Evolutionary conservation across 2,329 filamentous ascomycete genomes (phyloP).

Genomic region (Calonectria pseudoturangicola): DNA sequence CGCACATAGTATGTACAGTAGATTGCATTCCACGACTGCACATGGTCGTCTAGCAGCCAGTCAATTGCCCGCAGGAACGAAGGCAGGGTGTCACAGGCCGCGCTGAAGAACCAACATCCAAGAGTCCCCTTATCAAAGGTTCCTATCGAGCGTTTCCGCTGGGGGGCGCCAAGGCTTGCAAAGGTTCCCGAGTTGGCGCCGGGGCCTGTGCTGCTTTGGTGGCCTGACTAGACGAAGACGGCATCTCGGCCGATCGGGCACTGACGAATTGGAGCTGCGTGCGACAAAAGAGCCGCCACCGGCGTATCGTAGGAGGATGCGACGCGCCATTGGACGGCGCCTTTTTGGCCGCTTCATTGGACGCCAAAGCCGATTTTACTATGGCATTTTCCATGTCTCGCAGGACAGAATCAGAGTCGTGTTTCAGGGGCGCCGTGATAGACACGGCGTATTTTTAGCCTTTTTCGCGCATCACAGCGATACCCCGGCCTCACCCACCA

Average conservation of each 20-base stretch:
- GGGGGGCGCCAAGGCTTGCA: conserved; percentile 36
- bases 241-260: conserved; percentile 31
- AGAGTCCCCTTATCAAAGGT: conserved; percentile 25
- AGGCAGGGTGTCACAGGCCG: conserved; percentile 2
- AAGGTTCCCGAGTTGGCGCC: conserved; percentile 38
- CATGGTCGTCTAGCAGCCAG: neutral
- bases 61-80: conserved; percentile 1
- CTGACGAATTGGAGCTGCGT: conserved; percentile 18
- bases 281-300: conserved; percentile 25
- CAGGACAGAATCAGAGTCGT: neutral
- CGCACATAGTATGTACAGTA: too few species aligned
- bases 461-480: neutral
- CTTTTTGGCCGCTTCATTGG: neutral
- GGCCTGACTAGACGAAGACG: conserved; percentile 41
- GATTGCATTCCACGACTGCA: neutral
- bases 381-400: neutral
- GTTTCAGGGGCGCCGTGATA: neutral
- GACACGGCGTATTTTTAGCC: conserved; percentile 6
- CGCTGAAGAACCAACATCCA: neutral
- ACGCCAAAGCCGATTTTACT: neutral
- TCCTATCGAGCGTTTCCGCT: conserved; percentile 18
- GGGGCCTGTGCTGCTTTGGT: conserved; percentile 20
- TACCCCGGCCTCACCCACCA: neutral
- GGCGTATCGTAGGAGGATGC: conserved; percentile 4
- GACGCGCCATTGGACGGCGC: neutral